phyloP scores from a whole-genome alignment of 371 early-diverging fungal genomes.

The Lichtheimia hyalospora region DNA sequence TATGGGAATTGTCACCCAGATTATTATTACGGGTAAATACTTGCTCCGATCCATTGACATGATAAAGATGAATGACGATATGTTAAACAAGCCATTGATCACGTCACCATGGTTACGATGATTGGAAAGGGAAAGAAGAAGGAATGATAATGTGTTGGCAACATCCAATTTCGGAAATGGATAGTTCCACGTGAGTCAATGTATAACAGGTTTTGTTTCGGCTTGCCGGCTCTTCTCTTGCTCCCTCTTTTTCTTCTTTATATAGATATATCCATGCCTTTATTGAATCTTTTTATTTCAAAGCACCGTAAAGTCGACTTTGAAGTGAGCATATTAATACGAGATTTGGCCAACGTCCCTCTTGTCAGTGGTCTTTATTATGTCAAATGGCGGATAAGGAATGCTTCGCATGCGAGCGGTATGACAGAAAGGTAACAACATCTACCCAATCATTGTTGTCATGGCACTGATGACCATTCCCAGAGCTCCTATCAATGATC shows the following conservation, averaged over 20 bases:
- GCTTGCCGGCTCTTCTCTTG: neutral
- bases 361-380: conserved; percentile 66
- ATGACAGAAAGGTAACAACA: conserved; percentile 45
- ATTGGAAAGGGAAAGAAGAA: too few species aligned
- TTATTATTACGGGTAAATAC: too few species aligned
- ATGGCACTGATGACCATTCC: neutral
- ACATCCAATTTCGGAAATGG: too few species aligned
- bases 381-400: conserved; percentile 62
- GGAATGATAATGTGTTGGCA: too few species aligned
- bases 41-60: too few species aligned
- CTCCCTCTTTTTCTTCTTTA: conserved; percentile 1
- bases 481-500: conserved; percentile 59
- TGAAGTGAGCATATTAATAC: conserved; percentile 44
- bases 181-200: too few species aligned
- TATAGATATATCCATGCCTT: conserved; percentile 16
- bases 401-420: conserved; percentile 45
- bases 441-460: neutral
- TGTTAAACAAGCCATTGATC: too few species aligned
- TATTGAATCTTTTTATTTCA: conserved; percentile 54
- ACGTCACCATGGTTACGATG: too few species aligned
- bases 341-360: conserved; percentile 67
- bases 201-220: too few species aligned
- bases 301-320: conserved; percentile 59
- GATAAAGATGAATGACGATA: too few species aligned
- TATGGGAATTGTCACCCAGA: too few species aligned